Conservation (phyloP, 805 yeast species). For the Spathaspora arborariae region DNA sequence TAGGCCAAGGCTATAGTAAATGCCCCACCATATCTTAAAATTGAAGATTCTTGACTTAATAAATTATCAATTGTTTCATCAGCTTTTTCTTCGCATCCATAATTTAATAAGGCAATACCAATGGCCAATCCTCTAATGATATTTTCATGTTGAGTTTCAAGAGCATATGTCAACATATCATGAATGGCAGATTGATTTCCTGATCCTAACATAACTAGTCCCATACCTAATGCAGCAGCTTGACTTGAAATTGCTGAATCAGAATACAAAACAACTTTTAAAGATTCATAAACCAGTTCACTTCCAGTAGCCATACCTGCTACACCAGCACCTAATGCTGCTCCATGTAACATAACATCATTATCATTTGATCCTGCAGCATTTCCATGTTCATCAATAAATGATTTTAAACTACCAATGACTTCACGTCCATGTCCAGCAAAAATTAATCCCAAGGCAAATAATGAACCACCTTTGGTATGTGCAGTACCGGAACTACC, state of each 20-base stretch:
- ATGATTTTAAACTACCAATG: conserved; percentile 70
- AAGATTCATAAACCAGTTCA: conserved; percentile 69
- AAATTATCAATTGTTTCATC: conserved; percentile 63
- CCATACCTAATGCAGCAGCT: conserved; percentile 96
- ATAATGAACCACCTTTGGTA: conserved; percentile 93
- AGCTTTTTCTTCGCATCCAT: conserved; percentile 81
- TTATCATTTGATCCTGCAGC: conserved; percentile 64
- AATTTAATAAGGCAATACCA: conserved; percentile 82
- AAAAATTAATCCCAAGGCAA: conserved; percentile 87
- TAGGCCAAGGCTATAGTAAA: conserved; percentile 92
- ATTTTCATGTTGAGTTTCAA: conserved; percentile 93
- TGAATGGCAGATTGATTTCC: conserved; percentile 62
- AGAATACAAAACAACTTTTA: conserved; percentile 77
- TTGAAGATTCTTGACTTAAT: conserved; percentile 71
- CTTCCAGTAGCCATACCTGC: conserved; percentile 93
- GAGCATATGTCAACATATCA: conserved; percentile 88
- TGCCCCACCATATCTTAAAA: conserved; percentile 93
- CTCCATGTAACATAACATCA: conserved; percentile 91
- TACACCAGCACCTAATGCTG: conserved; percentile 90
- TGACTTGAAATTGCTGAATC: conserved; percentile 95
- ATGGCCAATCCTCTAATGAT: conserved; percentile 90
- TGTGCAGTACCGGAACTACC: conserved; percentile 76
- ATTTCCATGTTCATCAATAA: conserved; percentile 62
- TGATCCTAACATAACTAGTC: conserved; percentile 91
- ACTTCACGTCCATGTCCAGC: conserved; percentile 95